Evolutionary conservation across 345 rosid species (phyloP).

Genomic region (Brassica rapa): DNA sequence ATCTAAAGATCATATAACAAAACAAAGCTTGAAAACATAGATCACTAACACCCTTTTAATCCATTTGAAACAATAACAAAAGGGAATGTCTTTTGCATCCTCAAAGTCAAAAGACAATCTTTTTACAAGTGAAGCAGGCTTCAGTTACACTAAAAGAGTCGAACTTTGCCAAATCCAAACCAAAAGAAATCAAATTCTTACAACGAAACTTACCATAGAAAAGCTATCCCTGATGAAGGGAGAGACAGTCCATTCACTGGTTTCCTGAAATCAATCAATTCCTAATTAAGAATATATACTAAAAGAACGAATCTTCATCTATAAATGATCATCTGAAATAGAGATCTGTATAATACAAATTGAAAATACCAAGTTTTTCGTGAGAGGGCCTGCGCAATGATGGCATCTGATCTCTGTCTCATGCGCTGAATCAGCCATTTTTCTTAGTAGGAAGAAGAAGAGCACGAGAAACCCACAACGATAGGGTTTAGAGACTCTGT

Average conservation of each 20-base stretch:
- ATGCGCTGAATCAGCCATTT: conserved; percentile 52
- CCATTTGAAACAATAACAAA: background rate
- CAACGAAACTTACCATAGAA: conserved; percentile 60
- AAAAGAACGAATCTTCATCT: background rate
- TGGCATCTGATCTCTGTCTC: conserved; percentile 53
- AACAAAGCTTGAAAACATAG: background rate
- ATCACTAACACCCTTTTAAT: background rate
- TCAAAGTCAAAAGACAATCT: background rate
- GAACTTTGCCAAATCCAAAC: background rate
- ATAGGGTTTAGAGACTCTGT: conserved; percentile 6
- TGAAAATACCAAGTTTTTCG: conserved; percentile 63
- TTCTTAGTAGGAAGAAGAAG: background rate
- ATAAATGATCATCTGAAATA: background rate
- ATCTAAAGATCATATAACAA: conserved; percentile 47
- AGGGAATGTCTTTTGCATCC: background rate
- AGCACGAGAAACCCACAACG: conserved; percentile 1
- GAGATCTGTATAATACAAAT: background rate
- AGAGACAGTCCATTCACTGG: conserved; percentile 78
- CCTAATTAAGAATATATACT: background rate
- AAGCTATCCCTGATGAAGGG: conserved; percentile 90
- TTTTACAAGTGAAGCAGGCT: background rate
- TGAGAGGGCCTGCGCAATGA: conserved; percentile 95
- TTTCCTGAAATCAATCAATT: conserved; percentile 58
- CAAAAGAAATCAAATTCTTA: background rate
- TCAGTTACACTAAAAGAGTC: background rate